Base-by-base conservation (phyloP, 179 eudicot species). In the Nepenthes alata region DNA sequence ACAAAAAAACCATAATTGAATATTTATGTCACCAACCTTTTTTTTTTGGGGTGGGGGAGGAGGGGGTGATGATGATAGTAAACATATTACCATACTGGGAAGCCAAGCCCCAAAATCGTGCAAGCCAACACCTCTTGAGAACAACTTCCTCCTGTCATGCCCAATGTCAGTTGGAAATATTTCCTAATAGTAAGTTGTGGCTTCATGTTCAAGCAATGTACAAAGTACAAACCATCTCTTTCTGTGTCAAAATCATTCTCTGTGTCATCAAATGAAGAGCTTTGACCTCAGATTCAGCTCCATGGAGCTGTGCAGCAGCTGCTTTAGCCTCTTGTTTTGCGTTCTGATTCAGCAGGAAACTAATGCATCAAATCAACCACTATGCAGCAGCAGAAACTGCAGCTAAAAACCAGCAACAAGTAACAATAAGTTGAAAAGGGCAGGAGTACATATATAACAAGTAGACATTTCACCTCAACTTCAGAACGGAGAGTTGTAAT, bases 111-210 rank as follows among this genome's bases (percentile, higher is more conserved):
- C 96, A 91, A 57, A 88, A 88, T 45, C 96, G 88, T 41, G 96
- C 96, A 69, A 91, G 96, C 98, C 98, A 91, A 70, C 96, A 91
- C 73, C 98, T 79, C 70, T 91, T 91, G 57, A 91, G 87, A 68
- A 88, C 96, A 70, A 91, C 98, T 78, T 91, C 98, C 73, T 91
- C 98, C 98, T 91, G 85, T 66, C 70, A 79, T 11, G 58, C 38
- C 52, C 58, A 16, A 66, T 57, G 53, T 65, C 59, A 67, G 67
- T 37, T 37, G 12, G 60, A 44, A 36, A 16, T 61, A 61, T 38
- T 5, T 50, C 52, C 52, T 55, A 45, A 53, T 25, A n/a, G 69
- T 35, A 15, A 67, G 44, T 38, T 59, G 56, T 52, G 52, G 13
- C 52, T 35, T 53, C 59, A 51, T 6, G 47, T 38, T 39, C 55